Conservation (phyloP, 1,284 basidiomycete species). For the Leccinum subfulvum region DNA sequence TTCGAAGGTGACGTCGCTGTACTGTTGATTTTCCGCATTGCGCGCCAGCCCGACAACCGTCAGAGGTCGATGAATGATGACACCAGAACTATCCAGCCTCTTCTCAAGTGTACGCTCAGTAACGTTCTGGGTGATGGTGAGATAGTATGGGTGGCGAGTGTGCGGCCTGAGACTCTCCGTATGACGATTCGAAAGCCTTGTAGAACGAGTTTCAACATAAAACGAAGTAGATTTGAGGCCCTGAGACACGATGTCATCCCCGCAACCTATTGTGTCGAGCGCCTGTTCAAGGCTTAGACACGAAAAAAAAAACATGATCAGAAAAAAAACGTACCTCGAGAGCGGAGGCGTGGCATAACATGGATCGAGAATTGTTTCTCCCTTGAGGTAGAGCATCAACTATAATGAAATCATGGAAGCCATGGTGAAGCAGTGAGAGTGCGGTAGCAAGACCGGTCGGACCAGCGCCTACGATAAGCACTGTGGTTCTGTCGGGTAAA, state of each 20-base stretch:
- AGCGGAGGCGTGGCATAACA: not conserved
- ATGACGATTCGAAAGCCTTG: not conserved
- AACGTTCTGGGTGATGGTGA: conserved; percentile 46
- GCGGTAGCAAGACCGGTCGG: too few relatives aligned
- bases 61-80: conserved; percentile 25
- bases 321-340: not conserved
- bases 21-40: conserved; percentile 19
- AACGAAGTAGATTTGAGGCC: conserved; percentile 35
- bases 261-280: not conserved
- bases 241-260: conserved; percentile 32
- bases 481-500: too few relatives aligned
- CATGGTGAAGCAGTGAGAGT: too few relatives aligned
- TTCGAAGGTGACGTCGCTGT: conserved; percentile 48
- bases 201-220: not conserved
- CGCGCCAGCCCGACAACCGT: conserved; percentile 32
- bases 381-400: not conserved
- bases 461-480: too few relatives aligned
- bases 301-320: not conserved
- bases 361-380: not conserved
- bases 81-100: conserved; percentile 32
- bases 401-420: conserved; percentile 37
- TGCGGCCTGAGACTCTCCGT: conserved; percentile 28
- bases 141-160: conserved; percentile 33
- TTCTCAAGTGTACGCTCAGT: conserved; percentile 45
- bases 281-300: not conserved